phyloP scores from a whole-genome alignment of 1,284 basidiomycete species.

The Bondarzewia mesenterica region DNA sequence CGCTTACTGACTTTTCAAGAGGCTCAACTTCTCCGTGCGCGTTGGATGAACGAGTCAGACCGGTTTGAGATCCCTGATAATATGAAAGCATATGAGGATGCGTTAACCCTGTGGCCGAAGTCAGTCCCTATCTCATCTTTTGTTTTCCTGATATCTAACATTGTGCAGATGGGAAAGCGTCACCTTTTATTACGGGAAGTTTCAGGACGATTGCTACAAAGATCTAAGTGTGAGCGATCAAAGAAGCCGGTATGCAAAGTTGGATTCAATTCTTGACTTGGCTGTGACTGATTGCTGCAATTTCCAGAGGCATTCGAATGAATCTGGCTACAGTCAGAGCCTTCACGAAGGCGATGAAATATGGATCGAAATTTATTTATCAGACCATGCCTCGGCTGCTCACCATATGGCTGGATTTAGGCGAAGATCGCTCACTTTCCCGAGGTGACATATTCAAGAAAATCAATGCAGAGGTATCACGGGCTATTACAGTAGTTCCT shows the following conservation, averaged over 20 bases:
- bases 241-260: slow-evolving; percentile 37
- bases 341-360: slow-evolving; percentile 69
- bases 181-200: slow-evolving; percentile 81
- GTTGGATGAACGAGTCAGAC: slow-evolving; percentile 91
- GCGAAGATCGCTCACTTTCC: slow-evolving; percentile 45
- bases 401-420: slow-evolving; percentile 93
- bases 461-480: slow-evolving; percentile 48
- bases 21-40: slow-evolving; percentile 83
- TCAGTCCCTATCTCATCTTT: slow-evolving; percentile 24
- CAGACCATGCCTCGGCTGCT: slow-evolving; percentile 92
- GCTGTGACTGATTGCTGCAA: background rate
- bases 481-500: slow-evolving; percentile 54
- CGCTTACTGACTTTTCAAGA: slow-evolving; percentile 24
- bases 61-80: slow-evolving; percentile 70
- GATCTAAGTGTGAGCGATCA: slow-evolving; percentile 40
- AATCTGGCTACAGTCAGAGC: slow-evolving; percentile 57
- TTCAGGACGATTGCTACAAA: slow-evolving; percentile 73
- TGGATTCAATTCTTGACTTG: slow-evolving; percentile 7
- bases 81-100: slow-evolving; percentile 49
- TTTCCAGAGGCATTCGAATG: slow-evolving; percentile 47
- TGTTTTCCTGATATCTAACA: slow-evolving; percentile 6
- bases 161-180: slow-evolving; percentile 73
- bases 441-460: slow-evolving; percentile 38
- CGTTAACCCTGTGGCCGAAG: slow-evolving; percentile 49
- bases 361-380: slow-evolving; percentile 95